Base-by-base conservation (phyloP, 768 basidiomycete species). In the Phlebiopsis flavidoalba region DNA sequence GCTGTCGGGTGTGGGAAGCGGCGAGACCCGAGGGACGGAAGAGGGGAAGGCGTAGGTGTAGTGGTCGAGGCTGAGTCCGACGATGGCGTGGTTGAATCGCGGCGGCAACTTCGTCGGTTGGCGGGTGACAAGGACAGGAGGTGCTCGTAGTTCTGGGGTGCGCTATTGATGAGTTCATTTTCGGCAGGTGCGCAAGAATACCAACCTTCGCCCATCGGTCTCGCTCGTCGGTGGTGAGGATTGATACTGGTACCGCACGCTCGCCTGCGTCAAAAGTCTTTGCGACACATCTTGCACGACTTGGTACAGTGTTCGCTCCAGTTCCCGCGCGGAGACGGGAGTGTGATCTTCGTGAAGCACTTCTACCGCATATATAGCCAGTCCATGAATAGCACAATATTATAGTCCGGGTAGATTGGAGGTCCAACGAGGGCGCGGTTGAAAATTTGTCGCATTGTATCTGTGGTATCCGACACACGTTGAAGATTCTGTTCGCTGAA, bases 51-150 rank as follows among this genome's bases (percentile, higher is more conserved):
- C 19, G 67, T 73, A 73, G 61, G 74, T 72, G 61, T 84, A 85
- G 53, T 86, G 81, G 65, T 98, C 95, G 22, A 98, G 84, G 54
- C 86, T 89, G 60, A 98, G 79, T 3, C 80, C 84, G 73, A 97
- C 85, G 40, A 95, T 75, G 8, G 89, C 88, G n/a, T 86, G 77
- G 14, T 88, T 82, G 61, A n/a, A 97, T 85, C 3, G 79, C 76
- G 57, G 83, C 73, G 47, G 92, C 80, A 0, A 79, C 83, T n/a
- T 69, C 60, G 4, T n/a, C 73, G 76, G 72, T 98, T 98, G 24
- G 64, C 59, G 0, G 86, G 79, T 2, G 90, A 89, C 33, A 95
- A 74, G 1, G 82, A 76, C 6, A 91, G 74, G 11, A 97, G 80
- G 59, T 84, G 77, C 60, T 82, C 70, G 47, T 93, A 83, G 65